phyloP scores from a whole-genome alignment of 805 yeast species.

The Spathaspora gorwiae region DNA sequence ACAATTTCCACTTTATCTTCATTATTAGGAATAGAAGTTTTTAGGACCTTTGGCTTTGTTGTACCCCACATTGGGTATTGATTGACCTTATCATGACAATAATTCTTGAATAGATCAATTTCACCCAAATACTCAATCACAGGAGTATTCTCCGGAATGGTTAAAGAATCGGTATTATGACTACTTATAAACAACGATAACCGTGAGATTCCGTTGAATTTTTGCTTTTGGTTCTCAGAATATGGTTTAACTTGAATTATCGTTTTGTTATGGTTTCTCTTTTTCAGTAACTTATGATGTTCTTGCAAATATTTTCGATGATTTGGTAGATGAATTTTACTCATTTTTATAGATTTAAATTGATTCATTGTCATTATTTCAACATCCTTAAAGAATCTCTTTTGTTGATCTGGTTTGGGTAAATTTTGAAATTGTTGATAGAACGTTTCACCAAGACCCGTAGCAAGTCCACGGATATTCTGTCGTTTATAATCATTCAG shows the following conservation, averaged over 20 bases:
- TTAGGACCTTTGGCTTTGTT: conserved; percentile 42
- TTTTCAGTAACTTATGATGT: conserved; percentile 24
- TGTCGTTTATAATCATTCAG: conserved; percentile 43
- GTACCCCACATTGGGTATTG: conserved; percentile 76
- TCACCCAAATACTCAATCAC: conserved; percentile 71
- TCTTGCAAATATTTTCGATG: conserved; percentile 28
- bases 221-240: conserved; percentile 52
- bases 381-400: conserved; percentile 9
- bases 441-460: conserved; percentile 18
- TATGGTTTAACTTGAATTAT: conserved; percentile 51
- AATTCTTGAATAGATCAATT: conserved; percentile 59
- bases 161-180: conserved; percentile 5
- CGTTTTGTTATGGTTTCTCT: conserved; percentile 18
- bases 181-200: conserved; percentile 52
- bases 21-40: conserved; percentile 12
- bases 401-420: conserved; percentile 5
- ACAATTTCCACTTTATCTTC: conserved; percentile 43
- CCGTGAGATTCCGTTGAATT: conserved; percentile 66
- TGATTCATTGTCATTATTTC: conserved; percentile 20
- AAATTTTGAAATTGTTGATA: conserved; percentile 3
- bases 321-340: conserved; percentile 31
- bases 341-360: conserved; percentile 25
- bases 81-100: conserved; percentile 61
- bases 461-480: conserved; percentile 19
- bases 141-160: conserved; percentile 43